A percentile compares a stretch with the other conserved stretches of the same genome.
Conservation (phyloP, 768 basidiomycete genomes). For the Naganishia vaughanmartiniae region DNA sequence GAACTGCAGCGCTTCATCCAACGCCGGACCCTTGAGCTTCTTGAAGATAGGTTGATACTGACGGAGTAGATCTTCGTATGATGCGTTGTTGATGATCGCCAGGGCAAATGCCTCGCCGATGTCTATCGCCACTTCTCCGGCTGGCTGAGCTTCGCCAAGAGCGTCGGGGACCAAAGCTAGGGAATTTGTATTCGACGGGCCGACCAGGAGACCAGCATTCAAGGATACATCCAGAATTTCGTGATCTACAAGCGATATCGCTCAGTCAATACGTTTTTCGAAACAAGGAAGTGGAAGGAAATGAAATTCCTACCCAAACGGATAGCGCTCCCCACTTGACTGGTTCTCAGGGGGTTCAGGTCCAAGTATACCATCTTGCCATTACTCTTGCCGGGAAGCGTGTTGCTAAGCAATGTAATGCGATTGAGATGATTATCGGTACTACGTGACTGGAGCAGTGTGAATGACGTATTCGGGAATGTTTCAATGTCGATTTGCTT, state of each 20-base stretch:
- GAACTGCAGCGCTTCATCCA: background rate
- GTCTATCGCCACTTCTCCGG: background rate
- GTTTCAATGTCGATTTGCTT: constrained; percentile 3
- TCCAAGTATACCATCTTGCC: background rate
- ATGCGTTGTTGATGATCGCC: background rate
- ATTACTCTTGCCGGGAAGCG: background rate
- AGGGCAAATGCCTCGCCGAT: constrained; percentile 6
- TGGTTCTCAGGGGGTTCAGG: background rate
- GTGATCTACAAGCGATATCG: background rate
- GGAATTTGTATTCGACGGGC: background rate
- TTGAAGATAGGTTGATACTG: background rate
- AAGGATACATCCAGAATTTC: constrained; percentile 4
- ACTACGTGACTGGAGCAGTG: no score
- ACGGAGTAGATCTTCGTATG: constrained; percentile 18
- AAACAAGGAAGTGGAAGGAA: background rate
- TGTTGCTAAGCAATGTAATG: background rate
- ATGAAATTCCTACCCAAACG: background rate
- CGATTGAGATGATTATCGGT: background rate
- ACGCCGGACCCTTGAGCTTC: background rate
- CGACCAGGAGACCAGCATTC: background rate
- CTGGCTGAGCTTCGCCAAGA: no score
- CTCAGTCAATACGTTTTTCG: background rate
- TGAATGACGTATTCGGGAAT: background rate
- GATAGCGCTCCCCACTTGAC: background rate
- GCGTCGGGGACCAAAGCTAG: background rate